These are phyloP conservation scores for Colletotrichum navitas DNA, from an alignment of 2,329 filamentous ascomycete genomes.

Conservation along the genomic window DNA sequence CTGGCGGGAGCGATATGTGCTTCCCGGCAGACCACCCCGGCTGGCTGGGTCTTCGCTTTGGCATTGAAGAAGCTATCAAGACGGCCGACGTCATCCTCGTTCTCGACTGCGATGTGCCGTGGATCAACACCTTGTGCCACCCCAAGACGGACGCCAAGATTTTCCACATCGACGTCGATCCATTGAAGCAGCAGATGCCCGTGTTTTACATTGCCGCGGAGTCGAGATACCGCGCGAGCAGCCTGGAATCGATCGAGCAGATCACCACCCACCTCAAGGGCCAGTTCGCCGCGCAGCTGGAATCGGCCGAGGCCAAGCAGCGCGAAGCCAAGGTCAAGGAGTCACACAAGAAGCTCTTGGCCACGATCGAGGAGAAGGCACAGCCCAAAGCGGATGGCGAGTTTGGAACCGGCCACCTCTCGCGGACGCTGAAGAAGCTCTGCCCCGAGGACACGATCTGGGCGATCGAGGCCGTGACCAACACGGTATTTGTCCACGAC, in stretches of 20 bases:
- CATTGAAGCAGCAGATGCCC: slow-evolving; percentile 78
- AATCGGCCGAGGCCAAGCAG: slow-evolving; percentile 50
- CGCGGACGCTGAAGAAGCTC: slow-evolving; percentile 48
- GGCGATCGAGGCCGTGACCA: slow-evolving; percentile 83
- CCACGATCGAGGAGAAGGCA: slow-evolving; percentile 68
- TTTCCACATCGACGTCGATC: slow-evolving; percentile 75
- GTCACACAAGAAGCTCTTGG: slow-evolving; percentile 69
- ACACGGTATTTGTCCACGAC: slow-evolving; percentile 75
- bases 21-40: slow-evolving; percentile 79
- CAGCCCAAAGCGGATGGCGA: slow-evolving; percentile 71
- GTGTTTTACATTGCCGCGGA: slow-evolving; percentile 78
- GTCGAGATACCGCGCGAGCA: slow-evolving; percentile 76
- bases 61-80: slow-evolving; percentile 78
- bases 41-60: slow-evolving; percentile 79
- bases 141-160: slow-evolving; percentile 66
- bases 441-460: slow-evolving; percentile 72
- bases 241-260: slow-evolving; percentile 75
- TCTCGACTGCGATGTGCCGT: slow-evolving; percentile 91
- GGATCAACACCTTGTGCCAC: slow-evolving; percentile 83
- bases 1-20: slow-evolving; percentile 84
- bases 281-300: slow-evolving; percentile 56
- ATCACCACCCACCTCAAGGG: slow-evolving; percentile 71
- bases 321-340: slow-evolving; percentile 68
- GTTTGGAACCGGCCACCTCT: slow-evolving; percentile 56
- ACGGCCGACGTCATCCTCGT: slow-evolving; percentile 88